Evolutionary conservation across 148 eudicot genomes (phyloP).

Genomic region (Diospyros kaki): DNA sequence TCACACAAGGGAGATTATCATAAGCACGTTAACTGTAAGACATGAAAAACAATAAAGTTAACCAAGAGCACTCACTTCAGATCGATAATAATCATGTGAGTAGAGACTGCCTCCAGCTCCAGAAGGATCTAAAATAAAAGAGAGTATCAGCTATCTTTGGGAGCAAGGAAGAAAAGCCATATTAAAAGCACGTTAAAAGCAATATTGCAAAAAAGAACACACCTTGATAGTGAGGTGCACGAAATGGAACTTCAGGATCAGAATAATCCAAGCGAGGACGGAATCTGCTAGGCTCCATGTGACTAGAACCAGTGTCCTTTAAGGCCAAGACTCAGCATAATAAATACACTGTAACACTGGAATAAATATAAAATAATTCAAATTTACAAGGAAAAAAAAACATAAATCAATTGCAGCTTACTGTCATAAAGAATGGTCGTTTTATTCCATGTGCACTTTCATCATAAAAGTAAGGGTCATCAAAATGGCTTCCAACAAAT

Average conservation of each 20-base stretch:
- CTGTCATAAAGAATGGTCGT: conserved; percentile 62
- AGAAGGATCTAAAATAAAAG: conserved; percentile 35
- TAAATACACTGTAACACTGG: not conserved
- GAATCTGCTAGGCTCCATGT: conserved; percentile 59
- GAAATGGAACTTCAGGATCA: conserved; percentile 37
- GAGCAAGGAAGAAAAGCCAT: not conserved
- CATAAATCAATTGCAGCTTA: conserved; percentile 26
- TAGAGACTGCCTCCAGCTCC: conserved; percentile 44
- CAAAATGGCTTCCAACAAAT: conserved; percentile 50
- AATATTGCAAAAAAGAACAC: conserved; percentile 13
- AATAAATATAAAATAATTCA: not conserved
- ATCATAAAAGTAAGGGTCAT: conserved; percentile 61
- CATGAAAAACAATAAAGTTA: conserved; percentile 1
- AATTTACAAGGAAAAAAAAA: not conserved
- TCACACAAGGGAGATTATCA: conserved; percentile 3
- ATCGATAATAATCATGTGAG: conserved; percentile 62
- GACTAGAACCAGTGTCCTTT: conserved; percentile 56
- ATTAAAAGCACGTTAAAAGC: not conserved
- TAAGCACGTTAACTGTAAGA: not conserved
- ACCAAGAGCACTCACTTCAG: conserved; percentile 47
- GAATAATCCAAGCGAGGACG: conserved; percentile 70
- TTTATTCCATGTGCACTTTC: conserved; percentile 54
- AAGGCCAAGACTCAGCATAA: conserved; percentile 8
- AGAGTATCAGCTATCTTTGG: not conserved
- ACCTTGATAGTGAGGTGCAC: conserved; percentile 56